Evolutionary conservation across 164 flowering plant genomes (phyloP).

Genomic region (Annona squamosa): DNA sequence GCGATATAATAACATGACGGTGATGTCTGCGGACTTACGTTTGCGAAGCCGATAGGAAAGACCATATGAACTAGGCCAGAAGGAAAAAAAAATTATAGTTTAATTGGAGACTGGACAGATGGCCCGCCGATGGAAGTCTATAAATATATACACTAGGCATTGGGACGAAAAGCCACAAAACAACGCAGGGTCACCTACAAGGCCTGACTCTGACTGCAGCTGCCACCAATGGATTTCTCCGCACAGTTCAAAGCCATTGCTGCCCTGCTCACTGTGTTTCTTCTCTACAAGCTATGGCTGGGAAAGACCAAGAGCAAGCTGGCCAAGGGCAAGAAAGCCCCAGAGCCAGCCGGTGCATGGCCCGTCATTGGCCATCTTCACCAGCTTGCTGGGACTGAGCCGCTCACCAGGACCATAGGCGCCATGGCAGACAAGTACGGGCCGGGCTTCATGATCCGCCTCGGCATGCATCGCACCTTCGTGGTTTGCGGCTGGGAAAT

Average conservation of each 20-base stretch:
- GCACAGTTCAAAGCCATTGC: neutral
- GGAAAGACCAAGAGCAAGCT: neutral
- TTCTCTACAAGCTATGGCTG: conserved; percentile 6
- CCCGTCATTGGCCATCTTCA: conserved; percentile 22
- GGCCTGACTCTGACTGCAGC: no score
- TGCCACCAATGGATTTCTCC: neutral
- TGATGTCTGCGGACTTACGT: no score
- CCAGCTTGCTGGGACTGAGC: neutral
- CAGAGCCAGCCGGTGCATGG: conserved; percentile 13
- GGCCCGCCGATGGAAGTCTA: no score
- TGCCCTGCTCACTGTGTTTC: neutral
- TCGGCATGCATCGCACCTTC: conserved; percentile 12
- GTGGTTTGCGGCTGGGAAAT: conserved; percentile 15
- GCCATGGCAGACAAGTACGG: conserved; percentile 17
- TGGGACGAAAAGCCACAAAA: no score
- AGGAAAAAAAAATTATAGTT: no score
- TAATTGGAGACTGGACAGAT: no score
- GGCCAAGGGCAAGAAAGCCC: neutral
- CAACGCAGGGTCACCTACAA: no score
- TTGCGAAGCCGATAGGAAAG: no score
- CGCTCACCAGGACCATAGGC: conserved; percentile 3
- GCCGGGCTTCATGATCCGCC: conserved; percentile 12
- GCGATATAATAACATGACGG: no score
- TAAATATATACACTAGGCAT: no score
- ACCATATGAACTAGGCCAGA: no score